Percentiles rank a stretch among this genome's conserved stretches.
Conservation (phyloP, 371 early-diverging fungal species). For the Lichtheimia hyalospora region DNA sequence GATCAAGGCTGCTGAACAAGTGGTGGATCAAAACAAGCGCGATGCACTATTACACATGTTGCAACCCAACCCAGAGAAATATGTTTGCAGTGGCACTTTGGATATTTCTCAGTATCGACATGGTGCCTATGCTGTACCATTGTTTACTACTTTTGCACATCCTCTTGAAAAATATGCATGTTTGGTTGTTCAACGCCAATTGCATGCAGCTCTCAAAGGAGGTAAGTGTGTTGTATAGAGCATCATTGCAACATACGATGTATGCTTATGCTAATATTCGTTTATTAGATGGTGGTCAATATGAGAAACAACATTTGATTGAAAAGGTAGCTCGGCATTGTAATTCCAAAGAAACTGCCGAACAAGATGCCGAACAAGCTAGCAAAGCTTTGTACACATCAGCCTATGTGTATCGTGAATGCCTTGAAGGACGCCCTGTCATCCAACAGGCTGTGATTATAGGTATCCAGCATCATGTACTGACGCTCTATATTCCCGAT, state of each 20-base stretch:
- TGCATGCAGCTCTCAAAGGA: constrained; percentile 31
- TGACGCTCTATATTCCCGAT: constrained; percentile 9
- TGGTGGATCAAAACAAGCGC: neutral
- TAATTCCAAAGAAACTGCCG: constrained; percentile 18
- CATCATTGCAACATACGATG: no score
- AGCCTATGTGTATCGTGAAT: constrained; percentile 35
- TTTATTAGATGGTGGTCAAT: no score
- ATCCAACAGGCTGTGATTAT: constrained; percentile 10
- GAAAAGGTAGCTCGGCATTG: constrained; percentile 39
- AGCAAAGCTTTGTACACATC: constrained; percentile 25
- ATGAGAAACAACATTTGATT: neutral
- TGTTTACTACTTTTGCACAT: constrained; percentile 85
- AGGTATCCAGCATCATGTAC: constrained; percentile 4
- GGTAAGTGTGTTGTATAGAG: constrained; percentile 12
- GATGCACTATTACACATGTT: neutral
- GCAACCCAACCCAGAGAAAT: constrained; percentile 20
- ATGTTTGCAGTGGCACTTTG: constrained; percentile 75
- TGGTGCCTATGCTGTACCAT: constrained; percentile 62
- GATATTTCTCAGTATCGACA: constrained; percentile 59
- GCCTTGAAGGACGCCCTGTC: constrained; percentile 7
- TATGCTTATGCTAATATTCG: no score
- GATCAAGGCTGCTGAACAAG: neutral
- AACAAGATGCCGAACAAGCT: constrained; percentile 21
- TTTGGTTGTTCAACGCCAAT: constrained; percentile 82
- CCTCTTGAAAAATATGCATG: constrained; percentile 95